Evolutionary conservation across 75 land plant genomes (phyloP).

Genomic region (Pinus taeda): DNA sequence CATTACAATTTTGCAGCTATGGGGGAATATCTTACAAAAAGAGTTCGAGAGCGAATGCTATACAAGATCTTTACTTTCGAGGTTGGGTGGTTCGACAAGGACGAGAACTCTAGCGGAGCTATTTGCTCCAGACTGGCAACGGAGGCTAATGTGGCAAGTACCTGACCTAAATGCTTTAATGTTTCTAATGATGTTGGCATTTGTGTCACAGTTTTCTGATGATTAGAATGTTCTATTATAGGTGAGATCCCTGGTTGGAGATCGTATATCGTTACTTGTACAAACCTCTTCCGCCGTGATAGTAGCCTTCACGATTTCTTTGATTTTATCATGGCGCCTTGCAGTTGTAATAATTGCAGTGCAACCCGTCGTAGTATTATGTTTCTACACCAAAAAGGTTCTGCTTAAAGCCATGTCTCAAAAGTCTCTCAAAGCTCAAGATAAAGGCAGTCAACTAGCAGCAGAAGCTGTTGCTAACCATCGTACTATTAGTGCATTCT

Average conservation of each 20-base stretch:
- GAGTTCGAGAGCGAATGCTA: conserved; percentile 65
- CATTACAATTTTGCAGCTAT: conserved; percentile 67
- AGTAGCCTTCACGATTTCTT: conserved; percentile 55
- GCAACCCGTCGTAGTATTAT: conserved; percentile 65
- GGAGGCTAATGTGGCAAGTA: conserved; percentile 62
- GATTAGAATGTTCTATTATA: background rate
- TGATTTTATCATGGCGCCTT: conserved; percentile 75
- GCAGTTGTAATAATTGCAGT: conserved; percentile 77
- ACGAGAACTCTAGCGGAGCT: conserved; percentile 65
- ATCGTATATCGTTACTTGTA: conserved; percentile 60
- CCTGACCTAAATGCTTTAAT: background rate
- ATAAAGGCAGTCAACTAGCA: conserved; percentile 64
- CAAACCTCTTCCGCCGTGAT: conserved; percentile 62
- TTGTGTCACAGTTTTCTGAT: too few species aligned
- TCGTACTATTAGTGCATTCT: conserved; percentile 76
- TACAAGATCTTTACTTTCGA: conserved; percentile 60
- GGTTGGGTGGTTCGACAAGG: conserved; percentile 82
- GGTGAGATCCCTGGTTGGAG: conserved; percentile 78
- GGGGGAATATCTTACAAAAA: conserved; percentile 68
- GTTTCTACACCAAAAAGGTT: conserved; percentile 54
- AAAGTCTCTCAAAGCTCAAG: conserved; percentile 54
- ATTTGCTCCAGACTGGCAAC: conserved; percentile 57
- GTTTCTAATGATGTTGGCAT: background rate
- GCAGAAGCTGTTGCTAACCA: conserved; percentile 79
- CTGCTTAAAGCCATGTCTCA: conserved; percentile 53